phyloP scores from a whole-genome alignment of 768 basidiomycete species.

The Panaeolus cyanescens region DNA sequence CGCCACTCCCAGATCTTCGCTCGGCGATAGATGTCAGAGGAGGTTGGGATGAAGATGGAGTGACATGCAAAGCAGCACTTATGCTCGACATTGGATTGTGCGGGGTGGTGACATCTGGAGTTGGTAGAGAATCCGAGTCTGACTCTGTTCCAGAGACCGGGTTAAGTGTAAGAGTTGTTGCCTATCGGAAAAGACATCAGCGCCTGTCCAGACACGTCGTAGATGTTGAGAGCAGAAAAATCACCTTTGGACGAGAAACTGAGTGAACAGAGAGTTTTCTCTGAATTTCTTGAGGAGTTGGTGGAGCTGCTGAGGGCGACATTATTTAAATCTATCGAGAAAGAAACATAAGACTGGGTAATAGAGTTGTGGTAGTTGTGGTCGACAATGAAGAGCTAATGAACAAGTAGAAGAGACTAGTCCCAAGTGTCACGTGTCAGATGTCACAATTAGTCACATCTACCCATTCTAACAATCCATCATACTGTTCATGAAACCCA shows the following conservation, averaged over 20 bases:
- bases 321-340: conserved; percentile 17
- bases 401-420: neutral
- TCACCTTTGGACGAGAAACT: conserved; percentile 51
- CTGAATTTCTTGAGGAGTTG: conserved; percentile 84
- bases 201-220: neutral
- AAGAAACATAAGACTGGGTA: neutral
- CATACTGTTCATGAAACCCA: neutral
- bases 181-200: neutral
- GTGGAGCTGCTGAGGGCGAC: conserved; percentile 57
- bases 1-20: conserved; percentile 61
- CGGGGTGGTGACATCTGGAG: conserved; percentile 51
- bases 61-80: conserved; percentile 27
- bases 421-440: neutral
- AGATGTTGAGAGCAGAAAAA: conserved; percentile 11
- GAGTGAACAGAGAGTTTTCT: conserved; percentile 83
- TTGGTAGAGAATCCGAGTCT: conserved; percentile 77
- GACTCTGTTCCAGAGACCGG: conserved; percentile 76
- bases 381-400: neutral
- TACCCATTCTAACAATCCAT: neutral
- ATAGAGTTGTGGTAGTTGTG: neutral
- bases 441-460: neutral
- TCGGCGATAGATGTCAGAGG: conserved; percentile 81
- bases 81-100: conserved; percentile 27
- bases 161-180: neutral
- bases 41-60: conserved; percentile 41